Conservation (phyloP, 2,329 filamentous ascomycete species). For the Beauveria australis region DNA sequence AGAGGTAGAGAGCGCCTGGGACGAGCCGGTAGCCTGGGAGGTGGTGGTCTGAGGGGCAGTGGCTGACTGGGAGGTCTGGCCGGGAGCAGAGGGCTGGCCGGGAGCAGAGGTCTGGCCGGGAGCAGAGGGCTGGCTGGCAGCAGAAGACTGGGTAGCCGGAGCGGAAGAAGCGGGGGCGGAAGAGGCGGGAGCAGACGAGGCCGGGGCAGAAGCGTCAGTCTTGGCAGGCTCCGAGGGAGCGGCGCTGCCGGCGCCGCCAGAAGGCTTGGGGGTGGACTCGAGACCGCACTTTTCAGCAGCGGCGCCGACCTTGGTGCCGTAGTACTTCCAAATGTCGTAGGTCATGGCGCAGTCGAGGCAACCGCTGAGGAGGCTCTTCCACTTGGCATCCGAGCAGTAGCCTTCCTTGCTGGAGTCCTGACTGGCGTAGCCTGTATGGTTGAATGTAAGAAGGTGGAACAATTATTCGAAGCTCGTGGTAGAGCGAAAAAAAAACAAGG, state of each 20-base stretch:
- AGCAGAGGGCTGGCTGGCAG: not conserved
- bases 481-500: not conserved
- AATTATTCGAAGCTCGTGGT: not conserved
- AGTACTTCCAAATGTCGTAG: constrained; percentile 36
- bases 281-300: constrained; percentile 30
- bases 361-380: constrained; percentile 31
- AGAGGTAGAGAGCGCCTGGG: constrained; percentile 9
- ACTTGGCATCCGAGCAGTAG: constrained; percentile 28
- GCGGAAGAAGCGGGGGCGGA: constrained; percentile 13
- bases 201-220: constrained; percentile 15
- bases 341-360: constrained; percentile 37
- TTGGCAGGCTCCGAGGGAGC: not conserved
- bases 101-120: not conserved
- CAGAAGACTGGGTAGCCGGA: not conserved
- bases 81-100: not conserved
- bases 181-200: not conserved
- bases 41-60: not conserved
- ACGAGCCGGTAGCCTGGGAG: not conserved
- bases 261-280: constrained; percentile 18
- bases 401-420: constrained; percentile 17
- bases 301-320: constrained; percentile 27
- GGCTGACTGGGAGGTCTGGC: not conserved
- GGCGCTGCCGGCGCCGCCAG: constrained; percentile 1
- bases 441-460: too few relatives aligned
- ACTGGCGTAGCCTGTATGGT: constrained; percentile 23